Percentiles rank a stretch among this genome's conserved stretches.
Conservation (phyloP, 2,329 filamentous ascomycete species). For the Trichoderma sp. region DNA sequence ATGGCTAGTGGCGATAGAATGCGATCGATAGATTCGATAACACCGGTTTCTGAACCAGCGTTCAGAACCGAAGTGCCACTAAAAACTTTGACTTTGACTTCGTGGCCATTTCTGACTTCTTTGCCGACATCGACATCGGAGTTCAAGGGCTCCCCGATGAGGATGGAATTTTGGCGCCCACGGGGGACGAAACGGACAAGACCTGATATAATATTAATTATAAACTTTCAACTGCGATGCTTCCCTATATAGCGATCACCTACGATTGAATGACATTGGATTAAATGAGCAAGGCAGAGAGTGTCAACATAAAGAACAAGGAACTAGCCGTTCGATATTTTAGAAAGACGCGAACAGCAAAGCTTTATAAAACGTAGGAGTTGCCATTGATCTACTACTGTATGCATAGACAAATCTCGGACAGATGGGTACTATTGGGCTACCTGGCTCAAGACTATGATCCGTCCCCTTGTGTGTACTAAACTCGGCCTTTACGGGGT, state of each 20-base stretch:
- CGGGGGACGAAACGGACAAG: not conserved
- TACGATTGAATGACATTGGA: not conserved
- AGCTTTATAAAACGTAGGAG: not conserved
- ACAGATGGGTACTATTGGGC: not conserved
- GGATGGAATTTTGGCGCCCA: not conserved
- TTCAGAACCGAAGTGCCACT: not conserved
- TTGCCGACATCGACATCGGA: not conserved
- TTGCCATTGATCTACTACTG: not conserved
- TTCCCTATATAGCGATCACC: not conserved
- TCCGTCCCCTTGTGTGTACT: too few relatives aligned
- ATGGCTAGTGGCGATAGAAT: not conserved
- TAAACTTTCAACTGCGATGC: not conserved
- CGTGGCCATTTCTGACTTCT: not conserved
- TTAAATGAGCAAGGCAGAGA: not conserved
- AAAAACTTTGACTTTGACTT: not conserved
- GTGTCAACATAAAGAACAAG: not conserved
- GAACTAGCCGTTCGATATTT: not conserved
- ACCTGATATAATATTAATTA: not conserved
- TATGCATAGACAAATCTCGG: not conserved
- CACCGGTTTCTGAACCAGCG: not conserved
- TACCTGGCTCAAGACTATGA: not conserved
- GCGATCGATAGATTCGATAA: not conserved
- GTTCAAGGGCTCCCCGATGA: not conserved
- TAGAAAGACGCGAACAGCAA: not conserved
- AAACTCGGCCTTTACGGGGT: not conserved